Conservation (phyloP, 1,284 basidiomycete genomes). For the Leucoagaricus sp. region DNA sequence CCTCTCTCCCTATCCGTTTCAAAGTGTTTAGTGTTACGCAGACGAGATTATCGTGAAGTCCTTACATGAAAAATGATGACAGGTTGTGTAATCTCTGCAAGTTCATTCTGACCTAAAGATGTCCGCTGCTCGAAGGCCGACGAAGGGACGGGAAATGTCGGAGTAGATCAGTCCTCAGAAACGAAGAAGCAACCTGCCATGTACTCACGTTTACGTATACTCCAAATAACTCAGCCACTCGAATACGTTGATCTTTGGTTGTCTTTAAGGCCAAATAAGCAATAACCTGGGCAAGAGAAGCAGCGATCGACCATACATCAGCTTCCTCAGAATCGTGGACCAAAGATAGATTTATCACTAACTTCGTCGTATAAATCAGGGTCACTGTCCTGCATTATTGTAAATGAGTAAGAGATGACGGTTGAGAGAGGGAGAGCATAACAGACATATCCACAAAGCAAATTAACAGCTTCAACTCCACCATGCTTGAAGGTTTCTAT, state of each 20-base stretch:
- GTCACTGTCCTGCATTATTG: constrained; percentile 43
- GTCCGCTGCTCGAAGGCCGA: constrained; percentile 47
- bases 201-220: constrained; percentile 58
- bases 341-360: constrained; percentile 12
- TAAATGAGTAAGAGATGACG: constrained; percentile 10
- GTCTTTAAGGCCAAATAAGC: constrained; percentile 59
- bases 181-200: neutral
- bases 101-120: constrained; percentile 46
- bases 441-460: constrained; percentile 55
- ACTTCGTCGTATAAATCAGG: constrained; percentile 64
- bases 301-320: constrained; percentile 6
- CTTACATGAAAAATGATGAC: constrained; percentile 72
- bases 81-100: constrained; percentile 58
- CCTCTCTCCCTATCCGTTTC: constrained; percentile 52
- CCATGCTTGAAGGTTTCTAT: constrained; percentile 68
- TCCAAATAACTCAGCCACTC: constrained; percentile 53
- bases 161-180: constrained; percentile 8
- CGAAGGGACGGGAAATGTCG: neutral
- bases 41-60: neutral
- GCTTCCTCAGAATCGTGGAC: neutral
- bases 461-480: constrained; percentile 54
- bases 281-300: constrained; percentile 48
- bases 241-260: constrained; percentile 54
- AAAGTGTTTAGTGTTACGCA: constrained; percentile 9
- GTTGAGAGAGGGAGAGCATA: neutral